These are phyloP conservation scores for Coniochaeta sp. DNA, from an alignment of 2,329 filamentous ascomycete genomes.

Conservation along the genomic window DNA sequence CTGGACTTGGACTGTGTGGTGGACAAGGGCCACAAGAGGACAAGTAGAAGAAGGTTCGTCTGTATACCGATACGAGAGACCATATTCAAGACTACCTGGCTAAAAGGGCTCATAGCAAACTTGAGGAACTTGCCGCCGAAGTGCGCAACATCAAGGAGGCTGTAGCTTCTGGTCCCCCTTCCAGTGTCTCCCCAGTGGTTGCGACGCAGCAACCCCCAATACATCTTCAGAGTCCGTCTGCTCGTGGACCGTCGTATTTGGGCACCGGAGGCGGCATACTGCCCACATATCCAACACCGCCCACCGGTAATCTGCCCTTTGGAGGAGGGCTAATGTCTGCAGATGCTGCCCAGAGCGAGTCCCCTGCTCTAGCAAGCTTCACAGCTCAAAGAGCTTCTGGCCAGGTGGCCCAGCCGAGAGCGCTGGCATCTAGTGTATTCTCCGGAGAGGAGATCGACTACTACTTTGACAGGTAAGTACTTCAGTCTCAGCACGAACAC, in stretches of 20 bases:
- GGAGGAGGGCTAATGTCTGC: background rate
- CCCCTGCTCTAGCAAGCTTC: conserved; percentile 5
- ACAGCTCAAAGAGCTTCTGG: conserved; percentile 15
- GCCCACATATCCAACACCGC: background rate
- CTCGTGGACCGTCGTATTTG: background rate
- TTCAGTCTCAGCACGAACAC: background rate
- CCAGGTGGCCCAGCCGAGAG: conserved; percentile 31
- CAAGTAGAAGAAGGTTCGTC: conserved; percentile 36
- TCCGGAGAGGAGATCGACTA: conserved; percentile 46
- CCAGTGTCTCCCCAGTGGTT: background rate
- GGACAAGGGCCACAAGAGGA: conserved; percentile 39
- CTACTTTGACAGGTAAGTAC: conserved; percentile 44
- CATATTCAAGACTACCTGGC: no score
- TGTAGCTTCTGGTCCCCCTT: conserved; percentile 14
- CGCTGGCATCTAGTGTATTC: conserved; percentile 39
- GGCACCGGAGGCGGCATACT: background rate
- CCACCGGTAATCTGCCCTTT: background rate
- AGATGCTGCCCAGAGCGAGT: background rate
- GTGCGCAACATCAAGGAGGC: conserved; percentile 48
- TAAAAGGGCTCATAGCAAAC: conserved; percentile 34
- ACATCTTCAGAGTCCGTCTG: background rate
- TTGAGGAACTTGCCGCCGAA: conserved; percentile 48
- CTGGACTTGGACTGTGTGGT: conserved; percentile 35
- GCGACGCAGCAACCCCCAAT: background rate
- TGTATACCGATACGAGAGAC: no score